Evolutionary conservation across 208 protist genomes (phyloP).

Genomic region (Wallacemonas rigidus): DNA sequence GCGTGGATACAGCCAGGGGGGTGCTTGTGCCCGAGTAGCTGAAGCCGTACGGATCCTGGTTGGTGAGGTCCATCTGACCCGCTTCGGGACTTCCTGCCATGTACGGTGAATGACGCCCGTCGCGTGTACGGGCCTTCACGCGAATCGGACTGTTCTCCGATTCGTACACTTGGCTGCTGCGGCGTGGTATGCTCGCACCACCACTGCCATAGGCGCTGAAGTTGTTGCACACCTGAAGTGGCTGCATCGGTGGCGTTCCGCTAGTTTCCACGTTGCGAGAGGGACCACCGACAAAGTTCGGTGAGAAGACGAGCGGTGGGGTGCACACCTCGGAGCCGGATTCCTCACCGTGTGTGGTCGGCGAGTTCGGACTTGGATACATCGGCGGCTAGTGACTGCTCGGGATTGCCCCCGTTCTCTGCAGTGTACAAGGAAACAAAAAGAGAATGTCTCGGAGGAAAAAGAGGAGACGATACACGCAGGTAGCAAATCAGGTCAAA

Average conservation of each 20-base stretch:
- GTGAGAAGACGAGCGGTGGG: conserved; percentile 44
- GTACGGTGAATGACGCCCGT: conserved; percentile 46
- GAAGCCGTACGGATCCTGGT: conserved; percentile 38
- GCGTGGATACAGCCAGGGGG: conserved; percentile 37
- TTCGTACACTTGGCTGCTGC: conserved; percentile 32
- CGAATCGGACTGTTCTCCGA: conserved; percentile 59
- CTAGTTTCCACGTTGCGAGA: conserved; percentile 23
- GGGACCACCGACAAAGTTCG: conserved; percentile 25
- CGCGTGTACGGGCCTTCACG: conserved; percentile 51
- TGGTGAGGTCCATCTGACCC: conserved; percentile 25
- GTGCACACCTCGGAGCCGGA: conserved; percentile 22
- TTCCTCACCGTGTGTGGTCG: neutral
- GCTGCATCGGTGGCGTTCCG: conserved; percentile 29
- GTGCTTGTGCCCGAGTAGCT: conserved; percentile 50
- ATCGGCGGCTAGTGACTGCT: neutral
- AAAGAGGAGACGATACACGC: too few species aligned
- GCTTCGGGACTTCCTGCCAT: conserved; percentile 27
- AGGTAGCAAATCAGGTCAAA: too few species aligned
- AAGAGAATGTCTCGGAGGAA: neutral
- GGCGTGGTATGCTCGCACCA: neutral
- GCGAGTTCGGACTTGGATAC: conserved; percentile 8
- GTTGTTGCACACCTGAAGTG: conserved; percentile 32
- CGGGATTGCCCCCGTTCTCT: too few species aligned
- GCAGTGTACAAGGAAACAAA: neutral
- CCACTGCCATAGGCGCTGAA: conserved; percentile 24